Evolutionary conservation across 257 asterid species (phyloP).

Genomic region (Solanum sejunctum): DNA sequence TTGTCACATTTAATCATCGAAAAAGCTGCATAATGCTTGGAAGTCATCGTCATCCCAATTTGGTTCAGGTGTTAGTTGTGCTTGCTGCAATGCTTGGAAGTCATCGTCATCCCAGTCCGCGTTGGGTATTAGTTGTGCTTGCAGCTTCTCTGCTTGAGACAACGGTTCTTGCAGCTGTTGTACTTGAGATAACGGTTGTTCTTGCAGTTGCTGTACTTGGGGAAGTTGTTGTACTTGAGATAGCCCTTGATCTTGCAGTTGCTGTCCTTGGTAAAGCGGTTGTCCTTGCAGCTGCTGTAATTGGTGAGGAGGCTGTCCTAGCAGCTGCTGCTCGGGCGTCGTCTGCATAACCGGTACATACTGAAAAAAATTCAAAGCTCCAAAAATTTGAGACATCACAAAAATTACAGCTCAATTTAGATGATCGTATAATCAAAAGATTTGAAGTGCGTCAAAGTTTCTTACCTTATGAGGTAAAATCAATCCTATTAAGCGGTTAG

Average conservation of each 20-base stretch:
- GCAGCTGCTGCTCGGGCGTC: conserved; percentile 41
- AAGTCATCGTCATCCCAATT: too few species aligned
- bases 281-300: conserved; percentile 18
- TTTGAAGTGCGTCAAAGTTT: not conserved
- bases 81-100: not conserved
- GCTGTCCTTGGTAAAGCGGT: conserved; percentile 1
- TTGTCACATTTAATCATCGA: not conserved
- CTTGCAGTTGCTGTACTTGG: too few species aligned
- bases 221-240: too few species aligned
- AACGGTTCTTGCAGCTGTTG: too few species aligned
- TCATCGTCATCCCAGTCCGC: conserved; percentile 28
- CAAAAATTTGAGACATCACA: not conserved
- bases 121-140: conserved; percentile 37
- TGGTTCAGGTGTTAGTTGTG: too few species aligned
- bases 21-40: too few species aligned
- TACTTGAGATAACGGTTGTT: too few species aligned
- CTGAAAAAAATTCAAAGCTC: conserved; percentile 14
- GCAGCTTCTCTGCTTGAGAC: conserved; percentile 7
- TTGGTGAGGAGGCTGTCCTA: conserved; percentile 7
- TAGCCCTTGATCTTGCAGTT: conserved; percentile 16
- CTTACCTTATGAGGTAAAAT: conserved; percentile 79
- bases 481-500: conserved; percentile 78
- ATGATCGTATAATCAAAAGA: not conserved
- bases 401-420: not conserved
- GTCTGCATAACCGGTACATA: conserved; percentile 76